Percentiles rank a stretch among this genome's conserved stretches.
Evolutionary conservation across 176 grass and related monocot species (phyloP).

Genomic region (Eragrostis curvula): DNA sequence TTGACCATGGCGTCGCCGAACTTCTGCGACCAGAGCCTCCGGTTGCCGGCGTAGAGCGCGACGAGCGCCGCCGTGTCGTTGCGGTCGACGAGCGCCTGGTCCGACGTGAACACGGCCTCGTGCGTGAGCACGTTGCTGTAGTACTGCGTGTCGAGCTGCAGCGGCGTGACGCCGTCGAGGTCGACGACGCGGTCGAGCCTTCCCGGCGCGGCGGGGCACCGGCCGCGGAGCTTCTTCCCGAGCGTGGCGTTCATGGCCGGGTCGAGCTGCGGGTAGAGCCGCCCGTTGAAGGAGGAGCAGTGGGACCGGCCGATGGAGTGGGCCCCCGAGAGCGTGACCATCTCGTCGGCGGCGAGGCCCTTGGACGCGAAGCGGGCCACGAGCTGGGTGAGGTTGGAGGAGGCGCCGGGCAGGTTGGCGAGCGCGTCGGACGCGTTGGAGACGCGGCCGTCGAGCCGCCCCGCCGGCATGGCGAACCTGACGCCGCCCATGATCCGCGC

Average conservation of each 20-base stretch:
- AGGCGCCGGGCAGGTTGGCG: slow-evolving; percentile 34
- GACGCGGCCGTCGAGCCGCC: slow-evolving; percentile 63
- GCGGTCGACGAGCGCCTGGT: slow-evolving; percentile 34
- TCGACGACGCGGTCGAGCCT: slow-evolving; percentile 23
- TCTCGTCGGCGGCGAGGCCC: slow-evolving; percentile 60
- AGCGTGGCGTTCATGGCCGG: neutral
- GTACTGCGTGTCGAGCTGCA: slow-evolving; percentile 57
- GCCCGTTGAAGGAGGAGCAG: slow-evolving; percentile 48
- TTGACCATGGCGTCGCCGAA: slow-evolving; percentile 64
- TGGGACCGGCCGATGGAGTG: slow-evolving; percentile 76
- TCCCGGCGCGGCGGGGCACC: slow-evolving; percentile 37
- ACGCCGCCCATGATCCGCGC: slow-evolving; percentile 55
- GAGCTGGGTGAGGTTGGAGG: slow-evolving; percentile 46
- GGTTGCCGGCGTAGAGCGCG: slow-evolving; percentile 17
- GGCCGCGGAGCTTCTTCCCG: neutral
- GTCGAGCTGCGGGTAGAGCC: slow-evolving; percentile 61
- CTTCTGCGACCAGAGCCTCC: slow-evolving; percentile 35
- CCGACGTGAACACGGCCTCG: slow-evolving; percentile 53
- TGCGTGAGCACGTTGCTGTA: slow-evolving; percentile 44
- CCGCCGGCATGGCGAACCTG: slow-evolving; percentile 56
- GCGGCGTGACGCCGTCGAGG: slow-evolving; percentile 45
- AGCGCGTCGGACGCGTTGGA: slow-evolving; percentile 47
- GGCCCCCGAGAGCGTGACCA: slow-evolving; percentile 58
- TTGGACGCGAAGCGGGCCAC: slow-evolving; percentile 51
- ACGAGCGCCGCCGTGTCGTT: slow-evolving; percentile 53